Base-by-base conservation (phyloP, 2,329 filamentous ascomycete species). In the Trichocomaceae sp. region DNA sequence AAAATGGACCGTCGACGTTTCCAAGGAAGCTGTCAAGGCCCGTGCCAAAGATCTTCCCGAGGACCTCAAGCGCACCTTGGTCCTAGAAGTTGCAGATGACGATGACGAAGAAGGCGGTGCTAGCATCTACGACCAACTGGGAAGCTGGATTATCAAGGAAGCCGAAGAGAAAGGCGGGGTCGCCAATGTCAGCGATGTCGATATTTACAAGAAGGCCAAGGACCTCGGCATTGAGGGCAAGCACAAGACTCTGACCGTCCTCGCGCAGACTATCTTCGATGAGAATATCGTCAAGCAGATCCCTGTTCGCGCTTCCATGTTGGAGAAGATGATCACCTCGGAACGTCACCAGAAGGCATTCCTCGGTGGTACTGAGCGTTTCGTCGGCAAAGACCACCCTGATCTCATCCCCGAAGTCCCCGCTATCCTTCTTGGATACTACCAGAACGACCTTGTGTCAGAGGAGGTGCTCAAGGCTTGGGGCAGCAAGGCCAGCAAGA, bases 401-500 rank as follows among this genome's bases (percentile, higher is more conserved):
- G 85, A 92, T 46, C 81, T 96, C 66, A 83, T 87, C 72, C 72
- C 83, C 68, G 76, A 88, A 69, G 81, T 97, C 59, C 87, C 90
- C 61, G 90, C 89, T 72, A 88, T 99, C 65, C 81, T 99, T 60
- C 83, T 95, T 72, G 82, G 87, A 66, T 87, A 92, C 76, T 99
- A 97, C 75, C 83, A 96, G 75, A 81, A 90, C 66, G 93, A 99
- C 63, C 81, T 99, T 54, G 78, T 96, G 65, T 84, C 81, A 50
- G 93, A 99, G 77, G 91, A 96, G 60, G 83, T 90, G 15, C 83
- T 95, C 69, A 88, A 86, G 74, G 86, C 86, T 64, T 99, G 93
- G 92, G 92, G 91, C 61, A 81, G 83, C 69, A 96, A 93, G 81
- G 90, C 92, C 57, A 96, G 90, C 83, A 96, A 95, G 86, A 96